These are phyloP conservation scores for Arthrinium puccinioides DNA, from an alignment of 2,329 filamentous ascomycete species.

Conservation along the genomic window DNA sequence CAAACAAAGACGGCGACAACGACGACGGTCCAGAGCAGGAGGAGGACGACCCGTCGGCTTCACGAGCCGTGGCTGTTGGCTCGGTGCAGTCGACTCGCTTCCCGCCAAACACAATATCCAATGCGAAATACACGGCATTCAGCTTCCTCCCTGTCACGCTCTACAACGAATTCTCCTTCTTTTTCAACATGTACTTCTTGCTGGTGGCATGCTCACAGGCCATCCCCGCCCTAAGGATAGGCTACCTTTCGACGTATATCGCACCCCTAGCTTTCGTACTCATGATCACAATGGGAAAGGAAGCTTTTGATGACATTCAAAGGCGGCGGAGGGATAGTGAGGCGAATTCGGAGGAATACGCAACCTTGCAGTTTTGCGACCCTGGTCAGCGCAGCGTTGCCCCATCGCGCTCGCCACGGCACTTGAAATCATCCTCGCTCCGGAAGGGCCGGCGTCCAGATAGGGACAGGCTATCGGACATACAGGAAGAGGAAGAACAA, in stretches of 20 bases:
- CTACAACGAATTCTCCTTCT: conserved; percentile 99
- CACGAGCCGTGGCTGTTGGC: conserved; percentile 70
- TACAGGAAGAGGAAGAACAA: conserved; percentile 61
- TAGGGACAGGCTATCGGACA: conserved; percentile 50
- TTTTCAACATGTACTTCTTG: conserved; percentile 99
- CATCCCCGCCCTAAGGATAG: conserved; percentile 82
- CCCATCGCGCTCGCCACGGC: conserved; percentile 29
- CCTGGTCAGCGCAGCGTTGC: conserved; percentile 27
- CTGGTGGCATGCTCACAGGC: conserved; percentile 91
- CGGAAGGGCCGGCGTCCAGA: conserved; percentile 30
- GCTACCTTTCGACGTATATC: conserved; percentile 91
- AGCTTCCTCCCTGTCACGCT: conserved; percentile 91
- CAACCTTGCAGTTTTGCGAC: conserved; percentile 65
- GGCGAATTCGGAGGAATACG: conserved; percentile 88
- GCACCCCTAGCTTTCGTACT: conserved; percentile 89
- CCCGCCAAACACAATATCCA: conserved; percentile 86
- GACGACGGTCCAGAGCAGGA: conserved; percentile 41
- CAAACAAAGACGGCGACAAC: conserved; percentile 31
- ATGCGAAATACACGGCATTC: conserved; percentile 94
- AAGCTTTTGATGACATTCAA: conserved; percentile 88
- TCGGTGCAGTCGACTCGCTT: conserved; percentile 67
- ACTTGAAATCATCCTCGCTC: conserved; percentile 37
- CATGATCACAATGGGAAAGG: conserved; percentile 86
- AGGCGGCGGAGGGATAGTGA: conserved; percentile 82
- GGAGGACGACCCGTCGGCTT: conserved; percentile 59